A percentile compares a stretch with the other conserved stretches of the same genome.
phyloP scores from a whole-genome alignment of 129 eudicot genomes.

The Flaveria linearis region DNA sequence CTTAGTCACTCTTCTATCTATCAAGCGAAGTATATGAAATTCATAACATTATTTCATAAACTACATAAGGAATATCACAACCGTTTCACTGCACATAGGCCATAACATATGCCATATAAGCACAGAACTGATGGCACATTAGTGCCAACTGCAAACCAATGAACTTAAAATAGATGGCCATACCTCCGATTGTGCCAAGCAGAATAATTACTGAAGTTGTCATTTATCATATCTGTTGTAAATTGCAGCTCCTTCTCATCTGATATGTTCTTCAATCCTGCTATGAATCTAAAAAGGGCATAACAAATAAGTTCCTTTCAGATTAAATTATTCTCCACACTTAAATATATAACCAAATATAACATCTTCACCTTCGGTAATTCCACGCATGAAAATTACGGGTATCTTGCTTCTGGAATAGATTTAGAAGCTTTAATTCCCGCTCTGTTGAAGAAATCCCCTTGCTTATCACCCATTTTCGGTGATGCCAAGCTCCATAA shows the following conservation, averaged over 20 bases:
- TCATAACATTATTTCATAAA: neutral
- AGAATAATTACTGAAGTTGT: slow-evolving; percentile 88
- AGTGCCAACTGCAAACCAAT: neutral
- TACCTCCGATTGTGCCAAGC: slow-evolving; percentile 99
- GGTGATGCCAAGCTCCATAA: slow-evolving; percentile 97
- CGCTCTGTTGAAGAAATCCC: slow-evolving; percentile 73
- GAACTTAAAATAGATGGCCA: slow-evolving; percentile 12
- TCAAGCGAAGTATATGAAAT: neutral
- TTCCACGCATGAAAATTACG: slow-evolving; percentile 98
- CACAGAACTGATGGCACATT: neutral
- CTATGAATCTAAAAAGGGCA: slow-evolving; percentile 55
- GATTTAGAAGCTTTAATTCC: slow-evolving; percentile 67
- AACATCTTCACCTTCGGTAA: slow-evolving; percentile 72
- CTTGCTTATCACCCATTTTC: slow-evolving; percentile 87
- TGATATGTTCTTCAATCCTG: slow-evolving; percentile 64
- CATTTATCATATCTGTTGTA: slow-evolving; percentile 79
- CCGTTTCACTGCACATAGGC: neutral
- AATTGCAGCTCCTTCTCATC: slow-evolving; percentile 73
- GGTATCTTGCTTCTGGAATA: slow-evolving; percentile 72
- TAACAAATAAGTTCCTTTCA: slow-evolving; percentile 12
- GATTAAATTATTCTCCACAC: neutral
- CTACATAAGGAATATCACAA: neutral
- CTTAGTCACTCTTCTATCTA: neutral
- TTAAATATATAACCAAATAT: neutral
- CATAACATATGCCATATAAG: neutral